phyloP scores from a whole-genome alignment of 2,329 filamentous ascomycete genomes.

The Hysterium pulicare region DNA sequence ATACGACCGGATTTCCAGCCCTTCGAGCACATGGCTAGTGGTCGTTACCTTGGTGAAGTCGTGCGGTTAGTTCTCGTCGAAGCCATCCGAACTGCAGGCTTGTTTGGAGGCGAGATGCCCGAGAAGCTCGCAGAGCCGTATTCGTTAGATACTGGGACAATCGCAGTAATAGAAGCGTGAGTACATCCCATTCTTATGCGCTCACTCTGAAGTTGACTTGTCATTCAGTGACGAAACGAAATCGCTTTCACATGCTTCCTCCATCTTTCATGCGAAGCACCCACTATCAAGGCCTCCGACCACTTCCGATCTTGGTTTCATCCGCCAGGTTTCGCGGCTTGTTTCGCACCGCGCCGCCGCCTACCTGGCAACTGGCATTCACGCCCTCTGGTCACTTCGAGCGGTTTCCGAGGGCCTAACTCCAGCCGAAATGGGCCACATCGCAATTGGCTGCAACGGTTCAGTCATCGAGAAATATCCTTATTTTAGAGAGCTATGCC shows the following conservation, averaged over 20 bases:
- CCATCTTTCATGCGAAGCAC: slow-evolving; percentile 52
- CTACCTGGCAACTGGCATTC: slow-evolving; percentile 61
- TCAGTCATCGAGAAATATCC: slow-evolving; percentile 79
- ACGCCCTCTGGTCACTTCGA: slow-evolving; percentile 58
- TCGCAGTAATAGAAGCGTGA: slow-evolving; percentile 54
- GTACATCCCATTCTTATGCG: background rate
- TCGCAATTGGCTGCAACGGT: slow-evolving; percentile 70
- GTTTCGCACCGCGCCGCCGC: slow-evolving; percentile 59
- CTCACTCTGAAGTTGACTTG: background rate
- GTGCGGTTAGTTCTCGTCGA: slow-evolving; percentile 60
- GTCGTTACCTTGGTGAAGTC: slow-evolving; percentile 62
- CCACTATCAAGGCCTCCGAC: slow-evolving; percentile 45
- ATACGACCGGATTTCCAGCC: slow-evolving; percentile 61
- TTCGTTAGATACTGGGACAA: slow-evolving; percentile 56
- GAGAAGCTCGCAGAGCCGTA: slow-evolving; percentile 56
- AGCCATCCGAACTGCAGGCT: slow-evolving; percentile 52
- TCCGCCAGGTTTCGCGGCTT: slow-evolving; percentile 50
- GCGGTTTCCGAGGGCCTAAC: slow-evolving; percentile 47
- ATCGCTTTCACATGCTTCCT: slow-evolving; percentile 37
- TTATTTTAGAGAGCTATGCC: slow-evolving; percentile 59
- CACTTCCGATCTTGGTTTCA: slow-evolving; percentile 52
- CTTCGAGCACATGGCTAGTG: slow-evolving; percentile 62
- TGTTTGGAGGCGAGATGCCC: slow-evolving; percentile 58
- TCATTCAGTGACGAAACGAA: slow-evolving; percentile 37
- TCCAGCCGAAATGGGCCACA: slow-evolving; percentile 31